Evolutionary conservation across 345 rosid species (phyloP).

Genomic region (Eucalyptus cloeziana): DNA sequence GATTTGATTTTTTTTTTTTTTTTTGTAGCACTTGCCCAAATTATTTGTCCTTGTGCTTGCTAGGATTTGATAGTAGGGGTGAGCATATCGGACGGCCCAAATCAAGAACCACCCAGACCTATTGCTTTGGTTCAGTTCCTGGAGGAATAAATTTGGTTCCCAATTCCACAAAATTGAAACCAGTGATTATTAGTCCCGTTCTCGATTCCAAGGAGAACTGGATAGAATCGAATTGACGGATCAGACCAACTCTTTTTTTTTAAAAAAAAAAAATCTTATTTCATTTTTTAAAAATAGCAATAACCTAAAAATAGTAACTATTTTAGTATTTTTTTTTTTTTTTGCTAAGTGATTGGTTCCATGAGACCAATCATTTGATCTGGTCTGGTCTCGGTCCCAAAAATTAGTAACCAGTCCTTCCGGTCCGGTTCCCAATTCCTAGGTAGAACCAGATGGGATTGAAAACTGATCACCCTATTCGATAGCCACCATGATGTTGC

Average conservation of each 20-base stretch:
- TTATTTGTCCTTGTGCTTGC: neutral
- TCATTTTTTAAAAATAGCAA: too few relatives aligned
- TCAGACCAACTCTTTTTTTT: accelerated
- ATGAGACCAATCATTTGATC: too few relatives aligned
- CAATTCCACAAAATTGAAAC: too few relatives aligned
- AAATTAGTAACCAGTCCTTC: too few relatives aligned
- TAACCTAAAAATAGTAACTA: too few relatives aligned
- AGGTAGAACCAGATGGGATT: accelerated
- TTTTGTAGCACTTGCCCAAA: neutral
- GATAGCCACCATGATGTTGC: neutral
- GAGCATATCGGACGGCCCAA: accelerated
- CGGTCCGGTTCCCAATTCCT: too few relatives aligned
- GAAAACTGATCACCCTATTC: neutral
- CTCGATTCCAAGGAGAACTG: accelerated
- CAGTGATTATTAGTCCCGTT: too few relatives aligned
- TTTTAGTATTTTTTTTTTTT: too few relatives aligned
- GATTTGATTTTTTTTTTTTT: neutral
- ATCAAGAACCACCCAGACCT: accelerated
- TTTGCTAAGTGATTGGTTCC: too few relatives aligned
- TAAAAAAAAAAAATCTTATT: too few relatives aligned
- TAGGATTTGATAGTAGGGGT: neutral
- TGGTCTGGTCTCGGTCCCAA: too few relatives aligned
- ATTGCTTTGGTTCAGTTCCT: accelerated
- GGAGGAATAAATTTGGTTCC: accelerated
- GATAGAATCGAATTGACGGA: accelerated